A percentile compares a stretch with the other conserved stretches of the same genome.
phyloP scores from a whole-genome alignment of 768 basidiomycete genomes.

The Infundibulicybe gibba region DNA sequence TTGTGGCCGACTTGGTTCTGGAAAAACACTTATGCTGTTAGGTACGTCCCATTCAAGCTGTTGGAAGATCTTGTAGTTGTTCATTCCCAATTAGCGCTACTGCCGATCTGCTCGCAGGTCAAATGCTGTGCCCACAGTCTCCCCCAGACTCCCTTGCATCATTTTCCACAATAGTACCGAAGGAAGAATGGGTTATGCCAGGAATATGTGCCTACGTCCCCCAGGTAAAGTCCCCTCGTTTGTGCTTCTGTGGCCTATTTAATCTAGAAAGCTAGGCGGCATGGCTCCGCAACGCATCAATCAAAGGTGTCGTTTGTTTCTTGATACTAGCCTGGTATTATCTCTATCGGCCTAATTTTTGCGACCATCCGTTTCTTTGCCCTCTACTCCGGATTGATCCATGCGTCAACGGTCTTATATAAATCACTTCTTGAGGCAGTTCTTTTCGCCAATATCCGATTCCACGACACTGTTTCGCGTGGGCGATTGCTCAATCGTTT shows the following conservation, averaged over 20 bases:
- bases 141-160: constrained; percentile 74
- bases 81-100: constrained; percentile 44
- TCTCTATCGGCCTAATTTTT: constrained; percentile 40
- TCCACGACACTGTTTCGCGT: constrained; percentile 89
- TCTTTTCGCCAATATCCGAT: constrained; percentile 84
- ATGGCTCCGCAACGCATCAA: constrained; percentile 75
- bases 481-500: constrained; percentile 82
- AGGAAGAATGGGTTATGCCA: constrained; percentile 72
- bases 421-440: constrained; percentile 73
- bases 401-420: constrained; percentile 76
- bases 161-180: constrained; percentile 38
- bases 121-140: constrained; percentile 79
- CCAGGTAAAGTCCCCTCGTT: constrained; percentile 45
- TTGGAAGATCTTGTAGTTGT: constrained; percentile 8
- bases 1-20: constrained; percentile 87
- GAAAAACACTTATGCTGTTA: constrained; percentile 82
- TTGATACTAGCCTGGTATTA: constrained; percentile 9
- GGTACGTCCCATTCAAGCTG: constrained; percentile 8
- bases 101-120: constrained; percentile 84
- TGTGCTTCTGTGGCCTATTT: constrained; percentile 30
- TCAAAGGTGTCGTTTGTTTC: constrained; percentile 30
- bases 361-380: constrained; percentile 65
- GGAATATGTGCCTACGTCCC: constrained; percentile 88
- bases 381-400: constrained; percentile 81
- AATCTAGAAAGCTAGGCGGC: constrained; percentile 30